Evolutionary conservation across 73 alveolate species (phyloP).

Genomic region (Durusdinium trenchii): DNA sequence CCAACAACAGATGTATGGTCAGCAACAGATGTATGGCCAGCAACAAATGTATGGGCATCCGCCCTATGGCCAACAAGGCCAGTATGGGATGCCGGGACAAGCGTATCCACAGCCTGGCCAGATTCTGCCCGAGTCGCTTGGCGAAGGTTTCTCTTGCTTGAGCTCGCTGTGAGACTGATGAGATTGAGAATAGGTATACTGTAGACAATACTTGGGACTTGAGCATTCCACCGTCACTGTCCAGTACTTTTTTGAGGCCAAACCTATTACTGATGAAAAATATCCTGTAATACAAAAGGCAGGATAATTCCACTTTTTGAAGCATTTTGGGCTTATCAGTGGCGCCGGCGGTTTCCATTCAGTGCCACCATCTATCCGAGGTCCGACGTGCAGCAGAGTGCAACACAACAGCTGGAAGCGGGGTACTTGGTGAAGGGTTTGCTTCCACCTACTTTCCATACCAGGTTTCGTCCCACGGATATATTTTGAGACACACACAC

Average conservation of each 20-base stretch:
- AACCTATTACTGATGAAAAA: too few relatives aligned
- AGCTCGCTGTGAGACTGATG: not conserved
- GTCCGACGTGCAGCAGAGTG: conserved; percentile 51
- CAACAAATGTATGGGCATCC: conserved; percentile 20
- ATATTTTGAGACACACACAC: too few relatives aligned
- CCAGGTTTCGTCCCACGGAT: too few relatives aligned
- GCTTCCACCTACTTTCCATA: too few relatives aligned
- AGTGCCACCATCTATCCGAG: not conserved
- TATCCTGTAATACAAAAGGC: too few relatives aligned
- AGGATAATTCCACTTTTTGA: too few relatives aligned
- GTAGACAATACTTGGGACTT: too few relatives aligned
- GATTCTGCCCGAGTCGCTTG: conserved; percentile 14
- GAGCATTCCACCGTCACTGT: too few relatives aligned
- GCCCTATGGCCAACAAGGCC: conserved; percentile 37
- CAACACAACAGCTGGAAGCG: conserved; percentile 48
- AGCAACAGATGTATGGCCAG: conserved; percentile 22
- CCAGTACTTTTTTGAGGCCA: too few relatives aligned
- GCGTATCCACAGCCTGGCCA: conserved; percentile 40
- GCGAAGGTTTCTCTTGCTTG: not conserved
- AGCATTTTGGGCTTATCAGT: not conserved
- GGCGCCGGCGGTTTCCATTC: not conserved
- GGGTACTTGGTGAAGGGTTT: not conserved
- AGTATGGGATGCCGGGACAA: not conserved
- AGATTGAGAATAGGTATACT: too few relatives aligned
- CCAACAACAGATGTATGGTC: conserved; percentile 39